Evolutionary conservation across 2,329 filamentous ascomycete species (phyloP).

Genomic region (Claviceps sp.): DNA sequence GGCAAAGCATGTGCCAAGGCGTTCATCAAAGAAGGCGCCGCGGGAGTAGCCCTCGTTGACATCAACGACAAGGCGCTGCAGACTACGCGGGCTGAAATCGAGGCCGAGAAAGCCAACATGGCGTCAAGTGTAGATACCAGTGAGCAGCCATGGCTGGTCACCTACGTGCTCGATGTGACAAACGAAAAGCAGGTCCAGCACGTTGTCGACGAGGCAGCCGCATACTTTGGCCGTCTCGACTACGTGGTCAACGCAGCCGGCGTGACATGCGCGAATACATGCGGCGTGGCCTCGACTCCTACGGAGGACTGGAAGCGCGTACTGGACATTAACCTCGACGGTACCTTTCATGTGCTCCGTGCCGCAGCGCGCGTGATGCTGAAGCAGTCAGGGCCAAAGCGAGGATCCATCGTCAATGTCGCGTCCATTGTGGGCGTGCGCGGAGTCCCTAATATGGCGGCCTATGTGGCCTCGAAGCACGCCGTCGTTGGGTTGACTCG

Average conservation of each 20-base stretch:
- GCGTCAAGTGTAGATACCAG: too few relatives aligned
- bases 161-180: slow-evolving; percentile 14
- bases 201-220: slow-evolving; percentile 15
- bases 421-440: slow-evolving; percentile 32
- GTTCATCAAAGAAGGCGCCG: slow-evolving; percentile 15
- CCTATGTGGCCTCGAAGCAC: slow-evolving; percentile 41
- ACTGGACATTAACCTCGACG: slow-evolving; percentile 28
- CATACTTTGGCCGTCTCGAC: slow-evolving; percentile 23
- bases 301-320: slow-evolving; percentile 26
- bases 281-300: slow-evolving; percentile 22
- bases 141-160: background rate
- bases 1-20: slow-evolving; percentile 17
- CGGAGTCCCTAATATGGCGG: slow-evolving; percentile 22
- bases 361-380: slow-evolving; percentile 7
- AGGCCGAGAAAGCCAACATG: slow-evolving; percentile 1
- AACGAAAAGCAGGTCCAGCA: slow-evolving; percentile 12
- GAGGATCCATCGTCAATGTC: background rate
- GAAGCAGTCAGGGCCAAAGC: background rate
- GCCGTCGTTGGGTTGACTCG: slow-evolving; percentile 39
- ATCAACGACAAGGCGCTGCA: slow-evolving; percentile 10
- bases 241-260: slow-evolving; percentile 29
- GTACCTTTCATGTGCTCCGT: slow-evolving; percentile 28
- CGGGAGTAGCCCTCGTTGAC: slow-evolving; percentile 16
- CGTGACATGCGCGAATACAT: slow-evolving; percentile 21
- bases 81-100: slow-evolving; percentile 11